These are phyloP conservation scores for Phytophthora lateralis DNA, from an alignment of 352 stramenopile genomes.

Conservation along the genomic window DNA sequence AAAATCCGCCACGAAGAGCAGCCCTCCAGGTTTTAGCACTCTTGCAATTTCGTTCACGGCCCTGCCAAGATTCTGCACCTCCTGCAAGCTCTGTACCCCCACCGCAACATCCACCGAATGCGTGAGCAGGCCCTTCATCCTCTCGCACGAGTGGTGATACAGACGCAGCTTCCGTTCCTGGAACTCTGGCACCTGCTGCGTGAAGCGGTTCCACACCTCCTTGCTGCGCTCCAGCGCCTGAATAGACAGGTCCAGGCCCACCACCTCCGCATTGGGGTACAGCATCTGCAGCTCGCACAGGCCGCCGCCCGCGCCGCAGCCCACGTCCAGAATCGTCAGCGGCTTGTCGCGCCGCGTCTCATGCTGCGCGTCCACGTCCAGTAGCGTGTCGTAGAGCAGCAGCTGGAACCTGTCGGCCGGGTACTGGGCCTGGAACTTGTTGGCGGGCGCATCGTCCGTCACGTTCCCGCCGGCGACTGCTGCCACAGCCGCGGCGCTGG, in stretches of 20 bases:
- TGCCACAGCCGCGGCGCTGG: conserved; percentile 24
- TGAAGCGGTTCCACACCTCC: conserved; percentile 66
- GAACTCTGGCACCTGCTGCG: conserved; percentile 38
- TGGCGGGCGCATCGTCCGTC: conserved; percentile 9
- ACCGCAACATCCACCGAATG: conserved; percentile 62
- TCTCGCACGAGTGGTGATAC: conserved; percentile 71
- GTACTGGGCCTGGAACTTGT: conserved; percentile 41
- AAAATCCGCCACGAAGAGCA: conserved; percentile 74
- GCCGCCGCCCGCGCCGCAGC: conserved; percentile 67
- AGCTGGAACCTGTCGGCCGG: conserved; percentile 52
- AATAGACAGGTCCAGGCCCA: conserved; percentile 63
- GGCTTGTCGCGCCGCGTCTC: conserved; percentile 26
- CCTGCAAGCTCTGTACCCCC: conserved; percentile 69
- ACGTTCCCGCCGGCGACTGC: conserved; percentile 19
- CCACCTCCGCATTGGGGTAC: conserved; percentile 55
- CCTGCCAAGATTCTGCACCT: conserved; percentile 51
- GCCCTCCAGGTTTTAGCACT: conserved; percentile 63
- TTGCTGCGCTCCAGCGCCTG: conserved; percentile 71
- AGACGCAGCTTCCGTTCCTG: conserved; percentile 50
- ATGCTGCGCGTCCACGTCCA: conserved; percentile 45
- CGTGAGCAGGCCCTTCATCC: conserved; percentile 54
- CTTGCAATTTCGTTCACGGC: conserved; percentile 61
- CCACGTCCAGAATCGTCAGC: conserved; percentile 64
- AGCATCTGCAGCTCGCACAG: conserved; percentile 65
- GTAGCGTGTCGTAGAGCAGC: conserved; percentile 62